phyloP scores from a whole-genome alignment of 1,284 basidiomycete genomes.

The Ceratobasidium sp. region DNA sequence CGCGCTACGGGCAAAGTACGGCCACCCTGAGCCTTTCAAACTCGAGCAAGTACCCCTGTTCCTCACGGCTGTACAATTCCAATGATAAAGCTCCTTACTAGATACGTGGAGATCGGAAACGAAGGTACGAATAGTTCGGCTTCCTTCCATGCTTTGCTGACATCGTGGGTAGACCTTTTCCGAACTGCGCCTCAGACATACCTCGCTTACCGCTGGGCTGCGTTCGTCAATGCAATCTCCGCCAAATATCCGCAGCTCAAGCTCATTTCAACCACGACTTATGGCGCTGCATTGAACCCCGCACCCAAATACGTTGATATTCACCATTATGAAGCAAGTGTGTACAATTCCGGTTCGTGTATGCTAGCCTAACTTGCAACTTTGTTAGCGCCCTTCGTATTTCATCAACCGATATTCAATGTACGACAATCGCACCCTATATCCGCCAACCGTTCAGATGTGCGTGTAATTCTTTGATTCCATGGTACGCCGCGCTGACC shows the following conservation, averaged over 20 bases:
- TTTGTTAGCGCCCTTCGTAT: slow-evolving; percentile 64
- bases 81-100: slow-evolving; percentile 43
- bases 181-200: slow-evolving; percentile 60
- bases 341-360: not conserved
- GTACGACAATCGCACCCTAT: slow-evolving; percentile 68
- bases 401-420: slow-evolving; percentile 64
- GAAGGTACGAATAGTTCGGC: slow-evolving; percentile 51
- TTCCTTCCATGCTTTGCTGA: slow-evolving; percentile 18
- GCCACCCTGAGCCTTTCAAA: slow-evolving; percentile 52
- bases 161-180: slow-evolving; percentile 44
- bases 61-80: not conserved
- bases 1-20: slow-evolving; percentile 49
- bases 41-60: slow-evolving; percentile 44
- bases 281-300: slow-evolving; percentile 69
- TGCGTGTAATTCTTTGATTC: slow-evolving; percentile 51
- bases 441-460: slow-evolving; percentile 67
- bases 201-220: slow-evolving; percentile 59
- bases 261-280: slow-evolving; percentile 41
- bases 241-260: slow-evolving; percentile 51
- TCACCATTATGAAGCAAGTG: slow-evolving; percentile 38
- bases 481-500: slow-evolving; percentile 60
- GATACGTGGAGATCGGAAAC: slow-evolving; percentile 54
- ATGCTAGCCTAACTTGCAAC: slow-evolving; percentile 63
- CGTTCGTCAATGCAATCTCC: slow-evolving; percentile 52
- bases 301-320: slow-evolving; percentile 59